Evolutionary conservation across 225 moss, liverwort and hornwort species (phyloP).

Genomic region (Antitrichia curtipendula): DNA sequence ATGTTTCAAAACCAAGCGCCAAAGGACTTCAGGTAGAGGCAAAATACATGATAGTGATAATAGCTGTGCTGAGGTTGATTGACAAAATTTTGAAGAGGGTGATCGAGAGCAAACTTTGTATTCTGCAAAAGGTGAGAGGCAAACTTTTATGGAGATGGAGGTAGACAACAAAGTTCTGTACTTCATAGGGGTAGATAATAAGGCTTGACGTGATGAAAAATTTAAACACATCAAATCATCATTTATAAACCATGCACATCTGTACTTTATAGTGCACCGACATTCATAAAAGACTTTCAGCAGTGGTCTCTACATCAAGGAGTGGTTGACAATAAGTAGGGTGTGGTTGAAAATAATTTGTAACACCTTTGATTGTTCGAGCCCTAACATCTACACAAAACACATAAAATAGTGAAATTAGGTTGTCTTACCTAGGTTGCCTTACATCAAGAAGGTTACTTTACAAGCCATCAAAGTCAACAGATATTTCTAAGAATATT

Average conservation of each 20-base stretch:
- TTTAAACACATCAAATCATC: not conserved
- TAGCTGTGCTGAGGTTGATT: not conserved
- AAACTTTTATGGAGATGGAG: not conserved
- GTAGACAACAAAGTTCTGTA: not conserved
- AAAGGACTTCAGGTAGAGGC: not conserved
- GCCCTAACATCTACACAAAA: no score
- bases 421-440: no score
- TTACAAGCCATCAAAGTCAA: no score
- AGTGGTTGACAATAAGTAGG: no score
- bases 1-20: not conserved
- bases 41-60: not conserved
- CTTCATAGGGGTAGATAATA: not conserved
- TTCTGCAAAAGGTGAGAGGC: not conserved
- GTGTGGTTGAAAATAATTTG: no score
- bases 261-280: not conserved
- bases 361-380: not conserved
- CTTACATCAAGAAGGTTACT: no score
- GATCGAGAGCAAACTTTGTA: not conserved
- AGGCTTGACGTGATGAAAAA: not conserved
- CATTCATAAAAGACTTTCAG: not conserved
- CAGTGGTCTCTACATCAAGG: not conserved
- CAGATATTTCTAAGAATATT: no score
- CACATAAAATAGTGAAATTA: no score
- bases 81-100: not conserved
- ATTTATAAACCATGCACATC: not conserved